Evolutionary conservation across 2,329 filamentous ascomycete genomes (phyloP).

Genomic region (Xylaria sp.): DNA sequence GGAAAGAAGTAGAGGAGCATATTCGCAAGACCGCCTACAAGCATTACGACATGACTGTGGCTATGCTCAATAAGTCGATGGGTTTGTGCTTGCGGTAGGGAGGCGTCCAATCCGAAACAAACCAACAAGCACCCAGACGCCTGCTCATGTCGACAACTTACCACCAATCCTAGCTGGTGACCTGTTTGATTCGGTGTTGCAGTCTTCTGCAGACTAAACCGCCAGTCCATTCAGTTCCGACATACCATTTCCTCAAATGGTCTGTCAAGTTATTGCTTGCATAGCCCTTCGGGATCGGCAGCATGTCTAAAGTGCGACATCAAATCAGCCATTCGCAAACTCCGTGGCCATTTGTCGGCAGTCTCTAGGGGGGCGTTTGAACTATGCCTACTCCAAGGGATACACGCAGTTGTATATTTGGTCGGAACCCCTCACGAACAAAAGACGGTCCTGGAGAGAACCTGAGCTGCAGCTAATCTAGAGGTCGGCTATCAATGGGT

Average conservation of each 20-base stretch:
- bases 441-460: conserved; percentile 15
- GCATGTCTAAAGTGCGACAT: conserved; percentile 1
- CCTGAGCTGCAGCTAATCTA: conserved; percentile 16
- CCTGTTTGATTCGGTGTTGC: not conserved
- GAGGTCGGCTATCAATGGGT: conserved; percentile 14
- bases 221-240: not conserved
- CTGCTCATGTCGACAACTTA: not conserved
- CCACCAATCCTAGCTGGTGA: conserved; percentile 6
- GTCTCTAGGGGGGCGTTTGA: conserved; percentile 14
- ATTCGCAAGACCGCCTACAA: conserved; percentile 47
- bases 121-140: conserved; percentile 4
- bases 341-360: conserved; percentile 7
- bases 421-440: conserved; percentile 18
- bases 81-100: conserved; percentile 61
- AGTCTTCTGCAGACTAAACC: not conserved
- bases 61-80: conserved; percentile 76
- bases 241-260: not conserved
- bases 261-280: conserved; percentile 3
- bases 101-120: conserved; percentile 1
- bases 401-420: conserved; percentile 1
- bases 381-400: conserved; percentile 3
- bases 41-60: conserved; percentile 70
- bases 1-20: conserved; percentile 23
- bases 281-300: not conserved
- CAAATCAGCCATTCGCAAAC: conserved; percentile 6